A percentile compares a stretch with the other conserved stretches of the same genome.
Evolutionary conservation across 108 stramenopile genomes (phyloP).

Genomic region (Conticribra guillardii): DNA sequence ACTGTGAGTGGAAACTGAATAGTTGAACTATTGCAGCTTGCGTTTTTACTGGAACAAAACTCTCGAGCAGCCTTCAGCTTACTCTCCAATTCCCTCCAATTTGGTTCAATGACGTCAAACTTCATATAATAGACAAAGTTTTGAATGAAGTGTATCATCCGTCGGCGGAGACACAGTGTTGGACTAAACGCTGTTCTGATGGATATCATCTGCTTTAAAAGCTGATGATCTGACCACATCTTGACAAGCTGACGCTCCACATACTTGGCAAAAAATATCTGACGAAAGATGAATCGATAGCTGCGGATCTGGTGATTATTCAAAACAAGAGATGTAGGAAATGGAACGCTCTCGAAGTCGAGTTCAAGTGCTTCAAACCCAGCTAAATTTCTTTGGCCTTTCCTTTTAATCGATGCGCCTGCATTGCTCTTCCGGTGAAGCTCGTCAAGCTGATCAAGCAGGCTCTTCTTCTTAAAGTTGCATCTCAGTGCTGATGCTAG

Average conservation of each 20-base stretch:
- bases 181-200: slow-evolving; percentile 75
- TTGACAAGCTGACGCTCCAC: slow-evolving; percentile 93
- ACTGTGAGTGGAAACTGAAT: slow-evolving; percentile 64
- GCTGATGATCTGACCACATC: slow-evolving; percentile 91
- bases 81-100: slow-evolving; percentile 83
- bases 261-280: slow-evolving; percentile 97
- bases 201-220: slow-evolving; percentile 82
- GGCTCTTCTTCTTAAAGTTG: slow-evolving; percentile 59
- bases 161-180: slow-evolving; percentile 87
- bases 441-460: slow-evolving; percentile 68
- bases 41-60: slow-evolving; percentile 13
- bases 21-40: not conserved
- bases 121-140: slow-evolving; percentile 98
- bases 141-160: slow-evolving; percentile 98
- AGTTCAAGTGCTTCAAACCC: slow-evolving; percentile 92
- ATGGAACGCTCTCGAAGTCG: slow-evolving; percentile 80
- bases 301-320: slow-evolving; percentile 75
- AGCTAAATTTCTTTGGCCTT: slow-evolving; percentile 60
- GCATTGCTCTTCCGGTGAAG: slow-evolving; percentile 47
- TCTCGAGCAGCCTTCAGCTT: slow-evolving; percentile 37
- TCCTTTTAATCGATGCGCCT: slow-evolving; percentile 45
- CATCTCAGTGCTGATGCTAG: slow-evolving; percentile 56
- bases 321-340: slow-evolving; percentile 92
- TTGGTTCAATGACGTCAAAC: slow-evolving; percentile 95
- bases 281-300: slow-evolving; percentile 97